Percentiles rank a stretch among this genome's conserved stretches.
Conservation (phyloP, 495 filamentous ascomycete genomes). For the Penicillium taxi region DNA sequence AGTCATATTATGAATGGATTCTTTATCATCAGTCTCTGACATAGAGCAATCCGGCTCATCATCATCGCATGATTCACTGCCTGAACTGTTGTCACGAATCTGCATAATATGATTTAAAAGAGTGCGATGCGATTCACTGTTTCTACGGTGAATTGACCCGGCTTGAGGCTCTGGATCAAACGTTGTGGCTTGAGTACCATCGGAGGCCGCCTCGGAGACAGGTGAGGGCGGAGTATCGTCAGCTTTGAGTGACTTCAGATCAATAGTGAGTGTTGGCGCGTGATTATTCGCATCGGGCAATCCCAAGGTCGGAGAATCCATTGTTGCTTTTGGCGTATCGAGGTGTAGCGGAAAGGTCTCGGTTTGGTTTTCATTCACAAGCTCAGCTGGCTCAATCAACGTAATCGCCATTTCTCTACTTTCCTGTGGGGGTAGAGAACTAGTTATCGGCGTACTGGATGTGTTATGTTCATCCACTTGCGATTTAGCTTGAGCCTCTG, state of each 20-base stretch:
- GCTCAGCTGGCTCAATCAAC: conserved; percentile 17
- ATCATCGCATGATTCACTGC: conserved; percentile 41
- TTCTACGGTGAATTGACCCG: conserved; percentile 38
- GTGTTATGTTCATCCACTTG: conserved; percentile 12
- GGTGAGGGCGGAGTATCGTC: no score
- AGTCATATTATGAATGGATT: conserved; percentile 57
- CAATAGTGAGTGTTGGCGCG: conserved; percentile 13
- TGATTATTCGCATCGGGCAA: conserved; percentile 50
- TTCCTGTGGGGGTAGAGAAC: conserved; percentile 7
- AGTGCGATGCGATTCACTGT: conserved; percentile 32
- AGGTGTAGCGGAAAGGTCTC: conserved; percentile 12
- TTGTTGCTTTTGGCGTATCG: conserved; percentile 16
- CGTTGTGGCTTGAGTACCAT: conserved; percentile 53
- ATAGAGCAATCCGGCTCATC: conserved; percentile 47
- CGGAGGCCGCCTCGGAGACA: conserved; percentile 39
- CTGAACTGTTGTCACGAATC: conserved; percentile 41
- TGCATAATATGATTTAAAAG: conserved; percentile 46
- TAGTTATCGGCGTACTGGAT: conserved; percentile 21
- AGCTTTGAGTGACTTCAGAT: conserved; percentile 11
- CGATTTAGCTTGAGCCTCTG: conserved; percentile 12
- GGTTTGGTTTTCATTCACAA: neutral
- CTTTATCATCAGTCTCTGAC: conserved; percentile 45
- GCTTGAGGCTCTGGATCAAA: conserved; percentile 66
- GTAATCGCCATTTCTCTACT: conserved; percentile 27
- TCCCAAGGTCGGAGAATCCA: conserved; percentile 66